These are phyloP conservation scores for Pichia sp. DNA, from an alignment of 1,139 yeast genomes.

Conservation along the genomic window DNA sequence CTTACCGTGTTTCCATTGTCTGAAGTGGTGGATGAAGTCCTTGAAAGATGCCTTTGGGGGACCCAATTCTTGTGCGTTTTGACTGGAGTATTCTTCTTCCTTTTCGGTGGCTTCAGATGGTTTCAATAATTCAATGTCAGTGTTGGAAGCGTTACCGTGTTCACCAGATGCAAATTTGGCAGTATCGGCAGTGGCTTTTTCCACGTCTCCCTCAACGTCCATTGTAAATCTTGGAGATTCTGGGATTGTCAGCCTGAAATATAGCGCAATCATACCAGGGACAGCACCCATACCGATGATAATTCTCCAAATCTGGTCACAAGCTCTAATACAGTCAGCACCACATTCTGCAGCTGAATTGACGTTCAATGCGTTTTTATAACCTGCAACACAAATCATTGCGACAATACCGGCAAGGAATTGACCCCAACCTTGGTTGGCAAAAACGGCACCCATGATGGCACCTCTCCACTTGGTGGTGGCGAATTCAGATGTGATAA, in stretches of 20 bases:
- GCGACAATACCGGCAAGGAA: conserved; percentile 78
- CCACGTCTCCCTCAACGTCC: conserved; percentile 59
- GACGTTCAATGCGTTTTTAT: conserved; percentile 56
- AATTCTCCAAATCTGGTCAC: conserved; percentile 93
- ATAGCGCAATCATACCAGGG: conserved; percentile 78
- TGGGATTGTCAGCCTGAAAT: conserved; percentile 88
- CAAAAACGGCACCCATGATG: conserved; percentile 88
- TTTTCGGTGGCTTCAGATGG: conserved; percentile 34
- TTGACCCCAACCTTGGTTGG: conserved; percentile 93
- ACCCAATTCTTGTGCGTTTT: not conserved
- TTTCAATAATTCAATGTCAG: conserved; percentile 26
- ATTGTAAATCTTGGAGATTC: conserved; percentile 87
- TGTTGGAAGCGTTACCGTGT: conserved; percentile 42
- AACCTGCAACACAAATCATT: conserved; percentile 64
- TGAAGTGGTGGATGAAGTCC: conserved; percentile 68
- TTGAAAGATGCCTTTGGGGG: conserved; percentile 55
- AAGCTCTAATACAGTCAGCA: conserved; percentile 57
- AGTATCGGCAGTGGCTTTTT: conserved; percentile 57
- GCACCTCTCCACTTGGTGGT: conserved; percentile 97
- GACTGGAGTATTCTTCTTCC: conserved; percentile 5
- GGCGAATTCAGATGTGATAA: conserved; percentile 83
- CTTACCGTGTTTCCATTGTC: conserved; percentile 85
- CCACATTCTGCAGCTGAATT: conserved; percentile 54
- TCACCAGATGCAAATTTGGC: conserved; percentile 45
- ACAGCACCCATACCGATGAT: conserved; percentile 83